Conservation (phyloP, 805 yeast genomes). For the Ascoidea tarda region DNA sequence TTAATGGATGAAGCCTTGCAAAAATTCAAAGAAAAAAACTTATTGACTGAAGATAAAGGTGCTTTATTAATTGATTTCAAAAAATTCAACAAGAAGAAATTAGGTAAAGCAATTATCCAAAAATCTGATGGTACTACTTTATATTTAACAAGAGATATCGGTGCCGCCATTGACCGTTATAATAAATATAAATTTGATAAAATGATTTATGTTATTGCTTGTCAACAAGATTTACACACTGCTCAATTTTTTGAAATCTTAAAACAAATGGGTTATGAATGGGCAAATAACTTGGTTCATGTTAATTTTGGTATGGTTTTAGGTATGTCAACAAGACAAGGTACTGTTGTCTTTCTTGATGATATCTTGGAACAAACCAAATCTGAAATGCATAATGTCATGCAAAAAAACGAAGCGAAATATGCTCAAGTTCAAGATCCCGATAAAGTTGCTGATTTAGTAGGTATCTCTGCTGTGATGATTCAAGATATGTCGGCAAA, state of each 20-base stretch:
- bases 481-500: constrained; percentile 98
- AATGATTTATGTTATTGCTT: constrained; percentile 91
- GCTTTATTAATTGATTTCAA: constrained; percentile 81
- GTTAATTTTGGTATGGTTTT: constrained; percentile 95
- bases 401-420: constrained; percentile 83
- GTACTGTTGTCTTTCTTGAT: constrained; percentile 96
- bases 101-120: constrained; percentile 86
- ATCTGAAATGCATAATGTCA: constrained; percentile 90
- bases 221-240: constrained; percentile 89
- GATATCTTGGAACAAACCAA: constrained; percentile 86
- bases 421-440: constrained; percentile 91
- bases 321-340: constrained; percentile 97
- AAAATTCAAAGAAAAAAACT: constrained; percentile 47
- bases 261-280: constrained; percentile 77
- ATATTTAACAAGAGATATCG: constrained; percentile 91
- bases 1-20: constrained; percentile 53
- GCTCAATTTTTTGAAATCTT: constrained; percentile 91
- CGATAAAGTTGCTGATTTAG: constrained; percentile 84
- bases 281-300: constrained; percentile 74
- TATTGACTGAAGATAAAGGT: constrained; percentile 80
- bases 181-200: constrained; percentile 78
- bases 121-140: constrained; percentile 93
- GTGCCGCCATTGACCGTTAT: constrained; percentile 89
- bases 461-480: constrained; percentile 97
- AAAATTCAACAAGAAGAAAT: constrained; percentile 62